Conservation (phyloP, 2,329 filamentous ascomycete genomes). For the Claviceps arundinis region DNA sequence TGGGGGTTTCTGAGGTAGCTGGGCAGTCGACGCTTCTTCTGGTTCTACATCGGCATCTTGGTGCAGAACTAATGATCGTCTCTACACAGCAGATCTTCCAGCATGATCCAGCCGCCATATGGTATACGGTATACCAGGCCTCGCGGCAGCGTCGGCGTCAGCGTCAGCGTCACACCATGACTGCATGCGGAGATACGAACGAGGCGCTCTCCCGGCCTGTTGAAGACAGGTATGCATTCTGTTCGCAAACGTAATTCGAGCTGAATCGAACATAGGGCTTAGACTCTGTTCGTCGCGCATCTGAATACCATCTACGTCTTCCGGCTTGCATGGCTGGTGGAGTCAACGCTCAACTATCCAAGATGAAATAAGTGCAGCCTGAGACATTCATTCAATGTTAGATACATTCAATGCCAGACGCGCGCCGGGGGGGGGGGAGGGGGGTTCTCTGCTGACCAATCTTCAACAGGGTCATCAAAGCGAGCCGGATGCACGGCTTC, state of each 20-base stretch:
- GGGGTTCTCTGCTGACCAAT: background rate
- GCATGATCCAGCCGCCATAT: background rate
- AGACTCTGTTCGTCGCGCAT: background rate
- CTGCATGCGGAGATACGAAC: no score
- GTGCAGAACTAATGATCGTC: background rate
- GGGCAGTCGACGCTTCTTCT: no score
- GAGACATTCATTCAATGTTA: background rate
- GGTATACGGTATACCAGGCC: no score
- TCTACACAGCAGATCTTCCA: background rate
- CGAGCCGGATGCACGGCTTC: slow-evolving; percentile 6
- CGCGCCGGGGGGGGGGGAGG: background rate
- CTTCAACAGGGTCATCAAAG: background rate
- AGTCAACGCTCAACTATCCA: background rate
- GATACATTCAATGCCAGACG: background rate
- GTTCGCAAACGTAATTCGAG: no score
- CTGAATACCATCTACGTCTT: background rate
- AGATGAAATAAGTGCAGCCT: background rate
- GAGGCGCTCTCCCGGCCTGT: no score
- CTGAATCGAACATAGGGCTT: no score
- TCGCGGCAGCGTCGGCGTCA: no score
- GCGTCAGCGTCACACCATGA: no score
- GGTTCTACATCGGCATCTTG: background rate
- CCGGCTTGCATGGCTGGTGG: no score
- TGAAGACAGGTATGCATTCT: no score
- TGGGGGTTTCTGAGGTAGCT: no score